These are phyloP conservation scores for Aristolochia fimbriata DNA, from an alignment of 164 flowering plant genomes.

Conservation along the genomic window DNA sequence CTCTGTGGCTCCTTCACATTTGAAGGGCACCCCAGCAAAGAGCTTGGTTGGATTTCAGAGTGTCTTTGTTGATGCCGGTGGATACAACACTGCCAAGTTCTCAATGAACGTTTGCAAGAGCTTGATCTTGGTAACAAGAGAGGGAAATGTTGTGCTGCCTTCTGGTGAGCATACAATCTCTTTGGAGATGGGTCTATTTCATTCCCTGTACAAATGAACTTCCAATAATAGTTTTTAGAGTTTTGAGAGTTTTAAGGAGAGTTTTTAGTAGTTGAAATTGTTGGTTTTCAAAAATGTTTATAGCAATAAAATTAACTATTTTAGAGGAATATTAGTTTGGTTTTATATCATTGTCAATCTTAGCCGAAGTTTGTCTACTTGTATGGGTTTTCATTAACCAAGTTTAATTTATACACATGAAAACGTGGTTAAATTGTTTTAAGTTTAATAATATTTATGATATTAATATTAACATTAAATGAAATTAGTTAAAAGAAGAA, in stretches of 20 bases:
- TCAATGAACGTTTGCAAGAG: conserved; percentile 12
- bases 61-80: conserved; percentile 5
- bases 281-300: too few relatives aligned
- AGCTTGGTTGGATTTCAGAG: conserved; percentile 15
- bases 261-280: too few relatives aligned
- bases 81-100: conserved; percentile 6
- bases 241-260: too few relatives aligned
- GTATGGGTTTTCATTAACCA: too few relatives aligned
- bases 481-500: not conserved
- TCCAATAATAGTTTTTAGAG: too few relatives aligned
- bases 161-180: conserved; percentile 15
- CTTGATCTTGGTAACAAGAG: conserved; percentile 9
- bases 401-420: too few relatives aligned
- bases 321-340: too few relatives aligned
- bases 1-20: conserved; percentile 10
- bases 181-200: conserved; percentile 8
- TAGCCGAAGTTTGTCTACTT: too few relatives aligned
- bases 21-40: conserved; percentile 2
- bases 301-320: too few relatives aligned
- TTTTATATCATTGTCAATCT: too few relatives aligned
- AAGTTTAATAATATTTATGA: not conserved
- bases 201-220: conserved; percentile 7
- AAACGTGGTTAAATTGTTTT: too few relatives aligned
- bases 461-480: not conserved
- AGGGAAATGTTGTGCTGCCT: conserved; percentile 9